Evolutionary conservation across 768 basidiomycete genomes (phyloP).

Genomic region (Amanita molliuscula): DNA sequence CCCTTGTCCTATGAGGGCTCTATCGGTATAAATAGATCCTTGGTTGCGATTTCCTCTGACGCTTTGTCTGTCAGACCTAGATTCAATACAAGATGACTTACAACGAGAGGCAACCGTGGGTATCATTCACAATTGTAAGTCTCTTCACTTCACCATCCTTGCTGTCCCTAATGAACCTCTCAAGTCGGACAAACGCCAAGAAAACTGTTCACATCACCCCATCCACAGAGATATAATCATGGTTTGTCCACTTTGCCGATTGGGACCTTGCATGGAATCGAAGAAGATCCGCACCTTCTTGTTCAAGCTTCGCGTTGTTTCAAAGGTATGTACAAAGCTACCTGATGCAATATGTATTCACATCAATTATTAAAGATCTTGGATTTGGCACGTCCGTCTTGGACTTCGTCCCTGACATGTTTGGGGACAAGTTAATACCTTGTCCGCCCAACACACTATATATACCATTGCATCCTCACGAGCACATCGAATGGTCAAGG

Average conservation of each 20-base stretch:
- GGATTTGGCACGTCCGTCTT: slow-evolving; percentile 35
- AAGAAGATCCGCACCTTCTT: slow-evolving; percentile 72
- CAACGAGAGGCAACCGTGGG: slow-evolving; percentile 90
- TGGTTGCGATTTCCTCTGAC: background rate
- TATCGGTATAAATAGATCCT: slow-evolving; percentile 38
- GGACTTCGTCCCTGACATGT: slow-evolving; percentile 43
- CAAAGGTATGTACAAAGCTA: slow-evolving; percentile 32
- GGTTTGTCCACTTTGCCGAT: slow-evolving; percentile 67
- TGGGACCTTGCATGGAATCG: slow-evolving; percentile 63
- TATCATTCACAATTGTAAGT: slow-evolving; percentile 86
- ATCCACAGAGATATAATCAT: slow-evolving; percentile 66
- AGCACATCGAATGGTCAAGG: slow-evolving; percentile 59
- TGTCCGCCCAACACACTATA: slow-evolving; percentile 48
- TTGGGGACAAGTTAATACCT: slow-evolving; percentile 52
- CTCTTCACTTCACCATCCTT: background rate
- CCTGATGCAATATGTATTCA: background rate
- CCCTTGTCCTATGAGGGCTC: slow-evolving; percentile 90
- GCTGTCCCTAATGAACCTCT: background rate
- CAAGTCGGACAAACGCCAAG: slow-evolving; percentile 87
- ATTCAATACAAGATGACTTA: slow-evolving; percentile 74
- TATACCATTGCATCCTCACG: slow-evolving; percentile 51
- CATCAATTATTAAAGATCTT: slow-evolving; percentile 28
- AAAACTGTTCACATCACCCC: slow-evolving; percentile 69
- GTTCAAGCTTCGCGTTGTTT: slow-evolving; percentile 44
- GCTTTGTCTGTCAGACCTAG: slow-evolving; percentile 49